Conservation (phyloP, 2,329 filamentous ascomycete genomes). For the Cordyceps cicadae region DNA sequence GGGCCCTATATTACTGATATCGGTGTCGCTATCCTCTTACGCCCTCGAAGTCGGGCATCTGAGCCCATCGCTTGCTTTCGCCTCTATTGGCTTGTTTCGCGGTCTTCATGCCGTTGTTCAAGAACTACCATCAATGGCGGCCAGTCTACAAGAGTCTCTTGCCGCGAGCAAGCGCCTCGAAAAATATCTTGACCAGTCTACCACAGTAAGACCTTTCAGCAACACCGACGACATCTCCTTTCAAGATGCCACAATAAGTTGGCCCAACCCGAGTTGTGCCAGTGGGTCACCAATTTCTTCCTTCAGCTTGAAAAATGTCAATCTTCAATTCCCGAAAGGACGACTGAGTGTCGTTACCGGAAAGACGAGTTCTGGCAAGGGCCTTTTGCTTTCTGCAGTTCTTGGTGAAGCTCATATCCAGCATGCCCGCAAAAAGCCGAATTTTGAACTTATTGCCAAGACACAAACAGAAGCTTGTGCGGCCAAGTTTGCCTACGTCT, state of each 20-base stretch:
- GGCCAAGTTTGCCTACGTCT: slow-evolving; percentile 58
- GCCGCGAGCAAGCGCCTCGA: slow-evolving; percentile 9
- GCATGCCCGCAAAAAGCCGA: slow-evolving; percentile 28
- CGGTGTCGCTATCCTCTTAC: slow-evolving; percentile 9
- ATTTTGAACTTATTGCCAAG: slow-evolving; percentile 13
- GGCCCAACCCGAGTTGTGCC: background rate
- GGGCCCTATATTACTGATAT: slow-evolving; percentile 6
- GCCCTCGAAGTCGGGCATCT: slow-evolving; percentile 4
- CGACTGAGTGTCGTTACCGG: slow-evolving; percentile 61
- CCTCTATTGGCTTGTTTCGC: slow-evolving; percentile 9
- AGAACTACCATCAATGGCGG: slow-evolving; percentile 2
- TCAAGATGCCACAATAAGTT: slow-evolving; percentile 1
- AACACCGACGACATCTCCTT: background rate
- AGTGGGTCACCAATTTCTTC: slow-evolving; percentile 35
- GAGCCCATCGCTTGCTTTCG: slow-evolving; percentile 12
- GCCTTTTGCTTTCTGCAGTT: slow-evolving; percentile 56
- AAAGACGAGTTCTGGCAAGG: slow-evolving; percentile 64
- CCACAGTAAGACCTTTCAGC: background rate
- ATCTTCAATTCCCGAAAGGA: slow-evolving; percentile 51
- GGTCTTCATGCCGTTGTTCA: slow-evolving; percentile 8
- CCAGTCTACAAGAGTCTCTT: slow-evolving; percentile 7
- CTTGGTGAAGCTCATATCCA: slow-evolving; percentile 61
- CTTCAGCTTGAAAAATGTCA: slow-evolving; percentile 51
- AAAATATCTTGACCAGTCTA: background rate
- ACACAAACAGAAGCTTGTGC: slow-evolving; percentile 55